Conservation (phyloP, 306 rosid genomes). For the Sechiopsis laciniata region DNA sequence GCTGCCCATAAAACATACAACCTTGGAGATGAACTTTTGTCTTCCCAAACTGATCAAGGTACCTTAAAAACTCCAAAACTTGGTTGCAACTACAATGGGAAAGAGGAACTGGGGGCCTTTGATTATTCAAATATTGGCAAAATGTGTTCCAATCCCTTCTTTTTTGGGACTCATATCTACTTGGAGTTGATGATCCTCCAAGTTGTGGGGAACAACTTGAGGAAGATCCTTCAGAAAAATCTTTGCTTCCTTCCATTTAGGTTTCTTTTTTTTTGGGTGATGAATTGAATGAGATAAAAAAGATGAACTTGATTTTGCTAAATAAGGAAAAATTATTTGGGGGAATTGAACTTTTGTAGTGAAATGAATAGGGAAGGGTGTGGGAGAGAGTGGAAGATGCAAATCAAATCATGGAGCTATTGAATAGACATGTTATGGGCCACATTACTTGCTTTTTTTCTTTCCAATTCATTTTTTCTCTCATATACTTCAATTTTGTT, state of each 20-base stretch:
- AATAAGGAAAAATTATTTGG: slow-evolving; percentile 30
- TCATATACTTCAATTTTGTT: slow-evolving; percentile 23
- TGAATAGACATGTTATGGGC: slow-evolving; percentile 70
- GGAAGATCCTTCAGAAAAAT: slow-evolving; percentile 50
- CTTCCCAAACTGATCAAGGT: slow-evolving; percentile 90
- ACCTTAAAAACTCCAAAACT: slow-evolving; percentile 77
- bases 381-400: slow-evolving; percentile 31
- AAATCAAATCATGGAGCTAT: slow-evolving; percentile 63
- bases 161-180: slow-evolving; percentile 92
- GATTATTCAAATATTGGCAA: slow-evolving; percentile 82
- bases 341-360: slow-evolving; percentile 30
- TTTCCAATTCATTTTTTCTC: slow-evolving; percentile 27
- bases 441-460: slow-evolving; percentile 39
- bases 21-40: slow-evolving; percentile 89
- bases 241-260: slow-evolving; percentile 52
- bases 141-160: slow-evolving; percentile 98
- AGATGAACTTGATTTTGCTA: slow-evolving; percentile 17
- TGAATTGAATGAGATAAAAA: not conserved
- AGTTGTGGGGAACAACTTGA: slow-evolving; percentile 32
- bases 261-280: slow-evolving; percentile 8
- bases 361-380: slow-evolving; percentile 61
- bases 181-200: slow-evolving; percentile 36
- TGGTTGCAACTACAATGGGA: slow-evolving; percentile 78
- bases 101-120: slow-evolving; percentile 72
- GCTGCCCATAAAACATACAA: slow-evolving; percentile 87